Evolutionary conservation across 495 filamentous ascomycete genomes (phyloP).

Genomic region (Endocarpon pusillum): DNA sequence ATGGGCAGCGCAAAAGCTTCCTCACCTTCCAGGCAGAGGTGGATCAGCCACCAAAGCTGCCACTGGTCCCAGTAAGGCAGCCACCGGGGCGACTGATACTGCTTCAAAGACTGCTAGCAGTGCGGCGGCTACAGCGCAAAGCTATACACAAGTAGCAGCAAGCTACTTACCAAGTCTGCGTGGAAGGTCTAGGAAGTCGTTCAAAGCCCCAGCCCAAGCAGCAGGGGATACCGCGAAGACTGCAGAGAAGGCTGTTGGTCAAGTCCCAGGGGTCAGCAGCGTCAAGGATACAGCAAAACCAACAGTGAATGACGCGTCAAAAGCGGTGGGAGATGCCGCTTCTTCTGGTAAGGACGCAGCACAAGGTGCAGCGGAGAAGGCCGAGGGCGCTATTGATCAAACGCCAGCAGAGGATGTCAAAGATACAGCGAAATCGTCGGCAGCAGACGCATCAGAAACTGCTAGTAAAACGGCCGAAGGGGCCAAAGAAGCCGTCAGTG

Average conservation of each 20-base stretch:
- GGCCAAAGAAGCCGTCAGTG: constrained; percentile 1
- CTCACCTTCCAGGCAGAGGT: neutral
- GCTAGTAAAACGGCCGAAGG: constrained; percentile 1
- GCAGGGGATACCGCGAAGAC: too few relatives aligned
- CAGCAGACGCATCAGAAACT: constrained; percentile 1
- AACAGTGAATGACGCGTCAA: neutral
- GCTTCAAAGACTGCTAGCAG: neutral
- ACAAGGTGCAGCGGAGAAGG: neutral
- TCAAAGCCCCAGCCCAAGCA: too few relatives aligned
- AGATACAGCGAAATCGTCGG: neutral
- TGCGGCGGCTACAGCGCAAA: neutral
- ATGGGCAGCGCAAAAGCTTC: neutral
- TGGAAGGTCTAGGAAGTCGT: too few relatives aligned
- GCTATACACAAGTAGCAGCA: neutral
- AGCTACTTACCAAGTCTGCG: constrained; percentile 1
- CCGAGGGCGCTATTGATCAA: neutral
- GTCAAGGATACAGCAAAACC: neutral
- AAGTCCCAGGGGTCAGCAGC: neutral
- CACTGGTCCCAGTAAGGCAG: constrained; percentile 12
- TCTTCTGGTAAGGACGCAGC: neutral
- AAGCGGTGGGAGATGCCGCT: too few relatives aligned
- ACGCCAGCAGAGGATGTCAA: neutral
- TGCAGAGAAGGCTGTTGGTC: constrained; percentile 1
- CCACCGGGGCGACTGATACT: constrained; percentile 4
- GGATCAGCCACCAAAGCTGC: neutral